These are phyloP conservation scores for Solanum bulbocastanum DNA, from an alignment of 257 asterid genomes.

Conservation along the genomic window DNA sequence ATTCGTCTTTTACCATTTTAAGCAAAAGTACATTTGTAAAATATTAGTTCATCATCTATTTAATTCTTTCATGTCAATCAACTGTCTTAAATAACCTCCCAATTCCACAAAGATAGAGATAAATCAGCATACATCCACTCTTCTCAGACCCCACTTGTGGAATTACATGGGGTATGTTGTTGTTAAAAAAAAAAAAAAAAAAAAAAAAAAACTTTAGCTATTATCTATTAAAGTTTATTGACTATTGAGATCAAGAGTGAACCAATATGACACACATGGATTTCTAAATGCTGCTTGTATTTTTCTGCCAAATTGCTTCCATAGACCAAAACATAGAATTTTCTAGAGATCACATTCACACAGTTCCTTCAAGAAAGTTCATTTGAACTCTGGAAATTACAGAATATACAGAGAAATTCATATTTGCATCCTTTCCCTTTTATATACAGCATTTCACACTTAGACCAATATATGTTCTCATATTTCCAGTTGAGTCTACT, in stretches of 20 bases:
- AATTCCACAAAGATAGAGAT: background rate
- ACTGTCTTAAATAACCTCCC: background rate
- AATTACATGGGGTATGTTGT: background rate
- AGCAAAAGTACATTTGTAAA: no score
- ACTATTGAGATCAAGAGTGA: background rate
- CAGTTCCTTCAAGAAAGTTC: background rate
- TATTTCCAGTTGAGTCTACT: background rate
- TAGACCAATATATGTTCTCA: background rate
- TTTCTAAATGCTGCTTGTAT: background rate
- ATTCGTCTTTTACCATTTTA: no score
- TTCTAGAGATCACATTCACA: background rate
- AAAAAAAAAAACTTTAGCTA: background rate
- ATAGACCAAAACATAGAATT: background rate
- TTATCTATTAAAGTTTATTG: background rate
- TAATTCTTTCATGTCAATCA: background rate
- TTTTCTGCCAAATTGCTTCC: background rate
- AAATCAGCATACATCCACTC: no score
- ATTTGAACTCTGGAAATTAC: background rate
- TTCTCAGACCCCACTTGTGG: background rate
- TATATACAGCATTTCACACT: conserved; percentile 13
- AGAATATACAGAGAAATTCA: conserved; percentile 10
- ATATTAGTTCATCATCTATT: no score
- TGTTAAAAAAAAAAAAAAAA: background rate
- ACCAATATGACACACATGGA: background rate
- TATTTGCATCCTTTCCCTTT: conserved; percentile 3